Conservation (phyloP, 2,329 filamentous ascomycete genomes). For the Pyricularia grisea region DNA sequence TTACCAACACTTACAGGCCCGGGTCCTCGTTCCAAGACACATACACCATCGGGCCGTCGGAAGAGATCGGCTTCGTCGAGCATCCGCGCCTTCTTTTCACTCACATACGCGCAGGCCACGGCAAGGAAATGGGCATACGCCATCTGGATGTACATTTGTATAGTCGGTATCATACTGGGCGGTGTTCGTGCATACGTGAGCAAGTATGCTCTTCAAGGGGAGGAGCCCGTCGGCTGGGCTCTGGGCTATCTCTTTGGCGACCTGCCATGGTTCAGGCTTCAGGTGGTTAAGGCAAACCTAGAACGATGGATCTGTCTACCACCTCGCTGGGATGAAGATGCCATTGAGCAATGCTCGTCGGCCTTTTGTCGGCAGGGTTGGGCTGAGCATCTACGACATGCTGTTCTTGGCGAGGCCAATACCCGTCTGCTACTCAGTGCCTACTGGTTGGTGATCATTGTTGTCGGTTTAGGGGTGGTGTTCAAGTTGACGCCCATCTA, state of each 20-base stretch:
- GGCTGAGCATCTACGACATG: slow-evolving; percentile 55
- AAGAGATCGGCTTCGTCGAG: slow-evolving; percentile 57
- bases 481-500: slow-evolving; percentile 65
- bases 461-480: slow-evolving; percentile 63
- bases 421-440: slow-evolving; percentile 66
- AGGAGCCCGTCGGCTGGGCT: slow-evolving; percentile 89
- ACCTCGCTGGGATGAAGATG: slow-evolving; percentile 11
- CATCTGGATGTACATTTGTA: slow-evolving; percentile 61
- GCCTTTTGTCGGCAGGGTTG: slow-evolving; percentile 42
- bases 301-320: slow-evolving; percentile 71
- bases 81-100: slow-evolving; percentile 64
- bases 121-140: slow-evolving; percentile 80
- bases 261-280: slow-evolving; percentile 58
- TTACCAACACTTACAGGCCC: slow-evolving; percentile 32
- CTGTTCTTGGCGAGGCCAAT: slow-evolving; percentile 64
- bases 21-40: slow-evolving; percentile 29
- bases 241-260: slow-evolving; percentile 83
- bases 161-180: slow-evolving; percentile 56
- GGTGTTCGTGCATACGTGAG: slow-evolving; percentile 64
- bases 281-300: slow-evolving; percentile 58
- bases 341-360: neutral
- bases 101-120: slow-evolving; percentile 70
- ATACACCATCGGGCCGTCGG: slow-evolving; percentile 54
- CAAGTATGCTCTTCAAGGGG: slow-evolving; percentile 53
- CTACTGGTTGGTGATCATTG: slow-evolving; percentile 66